These are phyloP conservation scores for Wickerhamiella parazyma DNA, from an alignment of 805 yeast genomes.

Conservation along the genomic window DNA sequence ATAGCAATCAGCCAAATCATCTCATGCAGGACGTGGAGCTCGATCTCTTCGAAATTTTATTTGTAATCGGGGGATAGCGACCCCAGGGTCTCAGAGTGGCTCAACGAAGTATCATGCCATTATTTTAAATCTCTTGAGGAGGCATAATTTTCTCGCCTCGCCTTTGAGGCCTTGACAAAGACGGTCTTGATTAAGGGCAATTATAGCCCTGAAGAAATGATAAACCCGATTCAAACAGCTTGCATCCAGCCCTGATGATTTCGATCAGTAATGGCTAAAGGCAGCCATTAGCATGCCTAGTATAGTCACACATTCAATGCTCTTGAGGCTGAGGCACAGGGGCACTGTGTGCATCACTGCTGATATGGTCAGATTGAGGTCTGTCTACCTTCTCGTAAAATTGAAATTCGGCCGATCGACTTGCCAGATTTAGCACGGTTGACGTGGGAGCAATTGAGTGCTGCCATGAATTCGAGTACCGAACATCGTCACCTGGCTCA, in stretches of 20 bases:
- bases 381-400: neutral
- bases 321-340: no score
- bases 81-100: constrained; percentile 11
- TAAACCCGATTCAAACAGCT: constrained; percentile 29
- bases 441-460: no score
- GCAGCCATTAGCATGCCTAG: no score
- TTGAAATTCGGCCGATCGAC: neutral
- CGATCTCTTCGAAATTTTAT: neutral
- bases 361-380: neutral
- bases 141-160: constrained; percentile 21
- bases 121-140: neutral
- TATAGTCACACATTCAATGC: no score
- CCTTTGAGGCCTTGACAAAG: constrained; percentile 37
- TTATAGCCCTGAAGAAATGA: constrained; percentile 51
- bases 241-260: constrained; percentile 28
- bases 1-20: no score
- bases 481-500: no score
- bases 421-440: neutral
- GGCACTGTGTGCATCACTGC: neutral
- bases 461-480: no score
- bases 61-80: neutral
- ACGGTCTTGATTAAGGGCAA: constrained; percentile 38
- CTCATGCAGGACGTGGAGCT: no score
- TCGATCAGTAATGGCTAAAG: constrained; percentile 9
- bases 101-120: constrained; percentile 12